phyloP scores from a whole-genome alignment of 139 green algal genomes.

The Micromonas commoda region DNA sequence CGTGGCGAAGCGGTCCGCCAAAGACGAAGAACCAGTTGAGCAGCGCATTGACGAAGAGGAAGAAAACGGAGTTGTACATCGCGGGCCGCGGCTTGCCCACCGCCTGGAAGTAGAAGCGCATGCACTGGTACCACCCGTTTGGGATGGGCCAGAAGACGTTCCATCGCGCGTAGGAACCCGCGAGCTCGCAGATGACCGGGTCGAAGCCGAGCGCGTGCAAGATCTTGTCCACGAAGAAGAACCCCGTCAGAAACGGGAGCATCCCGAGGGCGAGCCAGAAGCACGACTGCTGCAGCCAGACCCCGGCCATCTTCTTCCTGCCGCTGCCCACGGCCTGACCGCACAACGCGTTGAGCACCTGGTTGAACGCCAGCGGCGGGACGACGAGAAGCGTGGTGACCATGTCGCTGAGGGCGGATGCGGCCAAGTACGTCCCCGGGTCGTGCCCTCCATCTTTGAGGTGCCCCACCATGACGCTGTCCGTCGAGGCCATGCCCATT shows the following conservation, averaged over 20 bases:
- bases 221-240: not conserved
- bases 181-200: not conserved
- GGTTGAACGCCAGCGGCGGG: slow-evolving; percentile 9
- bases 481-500: slow-evolving; percentile 5
- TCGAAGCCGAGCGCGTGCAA: not conserved
- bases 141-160: slow-evolving; percentile 6
- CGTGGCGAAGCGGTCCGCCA: not conserved
- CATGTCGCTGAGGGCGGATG: not conserved
- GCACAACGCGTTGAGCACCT: not conserved
- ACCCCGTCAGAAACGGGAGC: not conserved
- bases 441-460: not conserved
- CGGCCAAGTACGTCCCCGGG: not conserved
- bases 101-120: not conserved
- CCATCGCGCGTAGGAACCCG: not conserved
- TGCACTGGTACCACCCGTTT: slow-evolving; percentile 6
- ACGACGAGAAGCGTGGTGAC: not conserved
- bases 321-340: not conserved
- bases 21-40: slow-evolving; percentile 14
- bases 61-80: not conserved
- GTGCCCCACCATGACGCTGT: not conserved
- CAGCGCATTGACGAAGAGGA: not conserved
- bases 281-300: not conserved
- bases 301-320: not conserved
- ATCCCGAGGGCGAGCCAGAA: not conserved
- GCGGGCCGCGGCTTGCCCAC: not conserved